These are phyloP conservation scores for Sesbania bispinosa DNA, from an alignment of 306 rosid genomes.

Conservation along the genomic window DNA sequence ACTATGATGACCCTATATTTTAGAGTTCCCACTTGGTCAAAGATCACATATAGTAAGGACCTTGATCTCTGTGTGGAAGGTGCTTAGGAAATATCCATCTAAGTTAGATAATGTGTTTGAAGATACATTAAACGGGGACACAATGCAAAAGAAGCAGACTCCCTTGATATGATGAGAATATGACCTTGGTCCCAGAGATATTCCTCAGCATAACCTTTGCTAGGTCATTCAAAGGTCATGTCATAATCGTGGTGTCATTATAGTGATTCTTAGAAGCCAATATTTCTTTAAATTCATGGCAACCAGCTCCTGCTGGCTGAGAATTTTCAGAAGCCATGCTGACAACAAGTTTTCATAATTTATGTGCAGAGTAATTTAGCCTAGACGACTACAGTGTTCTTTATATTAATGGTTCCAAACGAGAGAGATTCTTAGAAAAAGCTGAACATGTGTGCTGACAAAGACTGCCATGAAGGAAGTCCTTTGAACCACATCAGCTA, in stretches of 20 bases:
- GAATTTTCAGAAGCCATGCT: background rate
- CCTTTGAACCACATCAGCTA: slow-evolving; percentile 33
- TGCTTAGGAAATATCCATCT: slow-evolving; percentile 19
- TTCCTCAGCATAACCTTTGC: background rate
- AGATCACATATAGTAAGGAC: slow-evolving; percentile 23
- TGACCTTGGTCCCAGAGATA: slow-evolving; percentile 17
- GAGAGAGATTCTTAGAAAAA: background rate
- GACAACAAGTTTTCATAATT: background rate
- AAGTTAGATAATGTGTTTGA: slow-evolving; percentile 8
- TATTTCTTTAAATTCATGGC: background rate
- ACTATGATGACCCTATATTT: slow-evolving; percentile 31
- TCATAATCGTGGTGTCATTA: slow-evolving; percentile 11
- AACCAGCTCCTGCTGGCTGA: background rate
- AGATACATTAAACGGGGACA: slow-evolving; percentile 15
- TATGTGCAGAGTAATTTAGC: background rate
- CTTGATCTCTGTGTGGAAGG: slow-evolving; percentile 36
- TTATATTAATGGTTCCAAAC: background rate
- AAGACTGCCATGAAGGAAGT: slow-evolving; percentile 28
- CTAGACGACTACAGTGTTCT: background rate
- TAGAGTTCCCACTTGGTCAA: slow-evolving; percentile 20
- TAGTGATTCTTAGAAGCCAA: slow-evolving; percentile 9
- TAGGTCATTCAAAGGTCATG: background rate
- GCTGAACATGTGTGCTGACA: slow-evolving; percentile 13
- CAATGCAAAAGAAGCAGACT: slow-evolving; percentile 28
- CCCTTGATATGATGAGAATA: slow-evolving; percentile 18